A percentile compares a stretch with the other conserved stretches of the same genome.
These are phyloP conservation scores for sweet orange (Citrus sinensis) DNA, from an alignment of 345 rosid genomes.

Conservation along the genomic window DVS_A1.0 CM039168.1:23667501-23668000, in stretches of 20 bases:
- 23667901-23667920: too few relatives aligned
- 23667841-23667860: not conserved
- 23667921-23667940: too few relatives aligned
- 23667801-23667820: not conserved
- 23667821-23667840: not conserved
- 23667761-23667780: constrained; percentile 6
- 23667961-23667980: too few relatives aligned
- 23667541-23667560: constrained; percentile 2
- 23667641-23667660: not conserved
- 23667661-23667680: not conserved
- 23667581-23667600: not conserved
- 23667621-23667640: not conserved
- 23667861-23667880: too few relatives aligned
- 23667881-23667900: too few relatives aligned
- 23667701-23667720: not conserved
- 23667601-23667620: not conserved
- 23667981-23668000: too few relatives aligned
- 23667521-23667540: not conserved
- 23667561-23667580: constrained; percentile 5
- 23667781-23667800: not conserved
- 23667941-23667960: too few relatives aligned
- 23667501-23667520: not conserved
- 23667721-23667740: not conserved
- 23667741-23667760: not conserved
- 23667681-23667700: not conserved